Evolutionary conservation across 345 rosid genomes (phyloP), one percentile per base, ranked within the genome.

Genomic region (Populus alba): DNA sequence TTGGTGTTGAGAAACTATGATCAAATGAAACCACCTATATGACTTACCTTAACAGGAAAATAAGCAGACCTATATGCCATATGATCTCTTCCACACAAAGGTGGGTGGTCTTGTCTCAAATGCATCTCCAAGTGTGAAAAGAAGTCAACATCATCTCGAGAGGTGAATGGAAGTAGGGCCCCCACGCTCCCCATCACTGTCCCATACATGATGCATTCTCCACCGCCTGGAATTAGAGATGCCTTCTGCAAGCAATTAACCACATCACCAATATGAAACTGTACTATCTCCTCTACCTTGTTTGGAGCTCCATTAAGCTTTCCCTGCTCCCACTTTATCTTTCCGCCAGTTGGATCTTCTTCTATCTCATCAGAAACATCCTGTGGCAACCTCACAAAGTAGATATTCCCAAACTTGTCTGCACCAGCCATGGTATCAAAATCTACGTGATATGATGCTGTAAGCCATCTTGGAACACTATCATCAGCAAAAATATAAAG

Each of bases 241-340:
- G 99, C 93, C 80, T 95, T 93, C 85, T 92, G 97, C 89, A 94
- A 70, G 87, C 91, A 88, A 7, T 93, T 92, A 66, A 91, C 91
- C 29, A 90, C 92, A 82, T 94, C 98, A 29, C 97, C 98, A 18
- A 91, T 89, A 77, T 96, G 97, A 84, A 96, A 94, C 86, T 96
- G 99, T 47, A 92, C 98, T 62, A 94, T 91, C 88, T 94, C 98
- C 81, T 91, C 99, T 66, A 94, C 85, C 89, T 96, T 96, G 88
- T 94, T 91, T 6, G 98, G 97, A 49, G 99, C 98, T 84, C 99
- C 98, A 70, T 96, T 94, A 59, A 93, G 94, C 85, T 86, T 96
- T 74, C 99, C 98, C 80, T 94, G 98, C 86, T 94, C 99, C 99
- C 99, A 96, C 81, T 94, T 96, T 80, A 96, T 96, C 85, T 91